Evolutionary conservation across 768 basidiomycete genomes (phyloP), one percentile per base, ranked within the genome.

Genomic region (Rhodosporidiobolus odoratus): DNA sequence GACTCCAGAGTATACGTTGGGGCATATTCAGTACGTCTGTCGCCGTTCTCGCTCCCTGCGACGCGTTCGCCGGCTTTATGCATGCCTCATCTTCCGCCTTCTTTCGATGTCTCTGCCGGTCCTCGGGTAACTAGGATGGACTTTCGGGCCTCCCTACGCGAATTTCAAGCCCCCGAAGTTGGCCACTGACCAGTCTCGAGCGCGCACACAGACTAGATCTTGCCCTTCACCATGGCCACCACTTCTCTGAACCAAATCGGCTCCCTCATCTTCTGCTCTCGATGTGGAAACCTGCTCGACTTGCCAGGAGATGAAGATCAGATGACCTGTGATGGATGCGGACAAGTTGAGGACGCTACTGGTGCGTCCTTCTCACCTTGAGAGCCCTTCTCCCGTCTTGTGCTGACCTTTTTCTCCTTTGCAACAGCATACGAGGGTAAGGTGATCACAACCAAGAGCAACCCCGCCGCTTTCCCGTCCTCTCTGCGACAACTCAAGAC

Each of bases 391-490:
- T 4, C n/a, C 50, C n/a, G 1, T 45, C 35, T 9, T 58, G 32
- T 8, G 9, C n/a, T 53, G 53, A 60, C 52, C 30, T 25, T 32
- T 5, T n/a, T 34, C 23, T 47, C 43, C 32, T n/a, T 21, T 1
- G 4, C 19, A 4, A 8, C 75, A 96, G 93, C 92, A 5, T 98
- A 95, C 79, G 93, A 97, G 75, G 90, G 92, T 79, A 88, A 88
- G 37, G 86, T 89, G 73, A 92, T 94, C 58, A 87, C 87, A 62
- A 98, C 96, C 0, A 87, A 86, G 34, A 96, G 94, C 13, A 90
- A 92, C 72, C 90, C 92, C 0, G 91, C 93, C 65, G 95, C 96
- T 5, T 97, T 98, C 79, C 95, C 96, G 0, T 93, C 91, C 35
- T 85, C 88, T 0, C 80, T 98, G 69, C 82, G 88, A 76, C 90